These are phyloP conservation scores for Castanea mollissima DNA, from an alignment of 306 rosid genomes.

Conservation along the genomic window DNA sequence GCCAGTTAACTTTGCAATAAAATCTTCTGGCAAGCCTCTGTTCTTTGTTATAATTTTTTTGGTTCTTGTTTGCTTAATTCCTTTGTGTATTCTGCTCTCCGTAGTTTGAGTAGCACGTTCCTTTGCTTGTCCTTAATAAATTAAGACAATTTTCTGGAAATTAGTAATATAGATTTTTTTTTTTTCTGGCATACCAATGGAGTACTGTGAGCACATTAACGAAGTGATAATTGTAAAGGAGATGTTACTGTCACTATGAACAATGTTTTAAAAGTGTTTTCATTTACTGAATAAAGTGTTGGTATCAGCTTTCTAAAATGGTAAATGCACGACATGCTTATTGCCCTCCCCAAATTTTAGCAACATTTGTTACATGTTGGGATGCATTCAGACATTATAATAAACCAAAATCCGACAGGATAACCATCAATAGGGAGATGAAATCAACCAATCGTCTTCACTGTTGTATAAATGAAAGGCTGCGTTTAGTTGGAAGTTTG, in stretches of 20 bases:
- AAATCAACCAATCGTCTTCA: not conserved
- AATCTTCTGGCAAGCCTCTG: slow-evolving; percentile 3
- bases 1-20: not conserved
- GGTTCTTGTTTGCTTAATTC: not conserved
- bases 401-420: not conserved
- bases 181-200: not conserved
- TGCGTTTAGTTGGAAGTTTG: slow-evolving; percentile 5
- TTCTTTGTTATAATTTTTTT: not conserved
- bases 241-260: not conserved
- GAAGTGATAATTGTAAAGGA: not conserved
- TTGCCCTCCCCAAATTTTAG: not conserved
- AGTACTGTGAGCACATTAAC: not conserved
- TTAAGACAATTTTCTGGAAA: not conserved
- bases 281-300: not conserved
- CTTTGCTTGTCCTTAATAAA: not conserved
- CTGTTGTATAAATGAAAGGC: not conserved
- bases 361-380: not conserved
- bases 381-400: slow-evolving; percentile 1
- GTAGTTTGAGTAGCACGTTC: not conserved
- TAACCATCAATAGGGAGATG: slow-evolving; percentile 10
- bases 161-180: not conserved
- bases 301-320: too few species aligned
- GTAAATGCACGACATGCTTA: too few species aligned
- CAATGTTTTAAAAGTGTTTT: not conserved
- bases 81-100: not conserved